Conservation (phyloP, 108 stramenopile species). For the Nitzschia sp. region DNA sequence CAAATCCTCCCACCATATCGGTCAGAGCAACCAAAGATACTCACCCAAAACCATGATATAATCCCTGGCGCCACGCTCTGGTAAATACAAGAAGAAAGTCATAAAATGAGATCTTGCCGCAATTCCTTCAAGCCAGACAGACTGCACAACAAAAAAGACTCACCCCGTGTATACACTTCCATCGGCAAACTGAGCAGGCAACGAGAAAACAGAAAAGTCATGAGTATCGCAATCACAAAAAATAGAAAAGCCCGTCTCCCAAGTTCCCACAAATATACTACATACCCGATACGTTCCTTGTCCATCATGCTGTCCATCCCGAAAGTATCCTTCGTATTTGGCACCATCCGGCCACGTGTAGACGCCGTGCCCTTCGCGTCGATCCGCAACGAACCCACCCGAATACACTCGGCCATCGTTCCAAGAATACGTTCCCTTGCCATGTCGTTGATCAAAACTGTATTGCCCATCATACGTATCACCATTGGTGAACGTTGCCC, state of each 20-base stretch:
- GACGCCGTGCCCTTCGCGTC: constrained; percentile 25
- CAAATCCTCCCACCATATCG: no score
- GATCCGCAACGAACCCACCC: constrained; percentile 19
- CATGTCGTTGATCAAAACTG: constrained; percentile 37
- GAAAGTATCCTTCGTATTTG: constrained; percentile 33
- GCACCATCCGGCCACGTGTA: constrained; percentile 33
- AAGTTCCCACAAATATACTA: no score
- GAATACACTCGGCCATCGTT: constrained; percentile 32
- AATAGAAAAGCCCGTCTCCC: no score
- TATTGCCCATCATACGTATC: constrained; percentile 47
- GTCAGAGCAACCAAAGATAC: no score
- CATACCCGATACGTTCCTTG: background rate
- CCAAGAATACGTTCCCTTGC: constrained; percentile 34
- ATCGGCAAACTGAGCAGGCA: constrained; percentile 3
- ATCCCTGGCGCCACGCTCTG: constrained; percentile 44
- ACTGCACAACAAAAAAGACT: no score
- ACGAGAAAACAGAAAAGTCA: no score
- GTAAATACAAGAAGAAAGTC: no score
- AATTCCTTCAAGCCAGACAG: no score
- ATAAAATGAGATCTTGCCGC: no score
- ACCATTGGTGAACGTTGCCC: constrained; percentile 27
- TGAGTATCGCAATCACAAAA: no score
- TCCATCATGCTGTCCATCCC: constrained; percentile 6
- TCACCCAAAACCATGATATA: constrained; percentile 30
- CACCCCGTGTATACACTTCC: constrained; percentile 33